phyloP scores from a whole-genome alignment of 108 stramenopile species.

The Epithemia pelagica region DNA sequence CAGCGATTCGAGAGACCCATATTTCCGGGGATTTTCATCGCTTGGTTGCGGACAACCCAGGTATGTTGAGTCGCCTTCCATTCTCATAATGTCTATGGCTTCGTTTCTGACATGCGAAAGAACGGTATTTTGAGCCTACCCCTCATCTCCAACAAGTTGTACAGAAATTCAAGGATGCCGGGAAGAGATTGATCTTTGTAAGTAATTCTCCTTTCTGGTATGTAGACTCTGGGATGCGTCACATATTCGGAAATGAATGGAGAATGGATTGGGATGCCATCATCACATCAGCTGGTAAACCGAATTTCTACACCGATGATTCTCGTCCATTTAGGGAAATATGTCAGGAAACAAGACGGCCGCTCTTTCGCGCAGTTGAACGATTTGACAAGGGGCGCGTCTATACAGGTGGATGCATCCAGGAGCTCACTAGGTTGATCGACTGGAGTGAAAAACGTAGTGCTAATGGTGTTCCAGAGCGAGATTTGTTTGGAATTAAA shows the following conservation, averaged over 20 bases:
- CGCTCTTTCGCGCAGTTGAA: conserved; percentile 55
- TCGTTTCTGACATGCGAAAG: neutral
- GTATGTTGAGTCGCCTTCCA: neutral
- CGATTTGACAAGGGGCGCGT: conserved; percentile 26
- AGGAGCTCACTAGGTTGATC: conserved; percentile 60
- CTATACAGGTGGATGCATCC: conserved; percentile 76
- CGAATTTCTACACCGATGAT: conserved; percentile 84
- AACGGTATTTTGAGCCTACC: conserved; percentile 63
- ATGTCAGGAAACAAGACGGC: conserved; percentile 38
- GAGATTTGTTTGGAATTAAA: neutral
- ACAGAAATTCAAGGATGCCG: conserved; percentile 49
- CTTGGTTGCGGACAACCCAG: conserved; percentile 69
- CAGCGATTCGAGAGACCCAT: conserved; percentile 84
- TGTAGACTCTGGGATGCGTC: conserved; percentile 91
- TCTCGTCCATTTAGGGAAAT: conserved; percentile 86
- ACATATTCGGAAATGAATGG: conserved; percentile 87
- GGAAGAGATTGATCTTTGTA: conserved; percentile 75
- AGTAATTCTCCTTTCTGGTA: conserved; percentile 91
- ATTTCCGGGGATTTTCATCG: conserved; percentile 92
- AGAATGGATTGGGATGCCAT: conserved; percentile 76
- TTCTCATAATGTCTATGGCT: no score
- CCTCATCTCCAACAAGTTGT: conserved; percentile 76
- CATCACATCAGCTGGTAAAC: conserved; percentile 82
- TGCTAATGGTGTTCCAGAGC: conserved; percentile 4
- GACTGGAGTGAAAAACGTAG: conserved; percentile 34